Base-by-base conservation (phyloP, 1,284 basidiomycete genomes). In the Abortiporus biennis region DNA sequence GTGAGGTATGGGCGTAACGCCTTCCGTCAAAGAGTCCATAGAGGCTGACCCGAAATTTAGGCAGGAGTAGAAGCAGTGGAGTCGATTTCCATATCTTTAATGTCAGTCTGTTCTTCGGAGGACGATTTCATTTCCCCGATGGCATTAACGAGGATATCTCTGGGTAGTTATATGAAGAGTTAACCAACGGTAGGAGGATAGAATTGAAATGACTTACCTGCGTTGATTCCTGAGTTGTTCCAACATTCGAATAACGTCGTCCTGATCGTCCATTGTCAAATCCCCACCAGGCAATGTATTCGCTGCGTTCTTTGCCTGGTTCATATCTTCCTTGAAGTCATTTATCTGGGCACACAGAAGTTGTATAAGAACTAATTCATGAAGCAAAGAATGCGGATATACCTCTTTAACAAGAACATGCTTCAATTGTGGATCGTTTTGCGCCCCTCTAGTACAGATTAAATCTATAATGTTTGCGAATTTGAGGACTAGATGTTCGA, bases 201-300 rank as follows among this genome's bases (percentile, higher is more conserved):
- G 27, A 29, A 8, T n/a, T 29, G 27, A n/a, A 3, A 21, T 15
- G 23, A 53, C 63, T 25, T 41, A 80, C 79, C 66, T 61, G 60
- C 80, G 82, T 35, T 71, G 67, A 47, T 76, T 68, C 47, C 69
- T 67, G 38, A 84, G 47, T n/a, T 59, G 64, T 47, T 74, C 71
- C 15, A 84, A 58, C 74, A 83, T 76, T 31, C 59, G 57, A 34
- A 83, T 76, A 3, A 84, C 66, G 24, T 78, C 72, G 44, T 78
- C 71, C 49, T 84, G 81, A 34, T 82, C 76, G 33, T 72, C 62
- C 36, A 74, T 68, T 37, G 68, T 56, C 40, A 82, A 59, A 49
- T 84, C 80, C 11, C 80, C 80, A 4, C 81, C 80, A 2, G 78
- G 75, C 3, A 84, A 61, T 22, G 63, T 59, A 6, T 50, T 51